Evolutionary conservation across 768 basidiomycete genomes (phyloP).

Genomic region (Macrolepiota dolichaula): DNA sequence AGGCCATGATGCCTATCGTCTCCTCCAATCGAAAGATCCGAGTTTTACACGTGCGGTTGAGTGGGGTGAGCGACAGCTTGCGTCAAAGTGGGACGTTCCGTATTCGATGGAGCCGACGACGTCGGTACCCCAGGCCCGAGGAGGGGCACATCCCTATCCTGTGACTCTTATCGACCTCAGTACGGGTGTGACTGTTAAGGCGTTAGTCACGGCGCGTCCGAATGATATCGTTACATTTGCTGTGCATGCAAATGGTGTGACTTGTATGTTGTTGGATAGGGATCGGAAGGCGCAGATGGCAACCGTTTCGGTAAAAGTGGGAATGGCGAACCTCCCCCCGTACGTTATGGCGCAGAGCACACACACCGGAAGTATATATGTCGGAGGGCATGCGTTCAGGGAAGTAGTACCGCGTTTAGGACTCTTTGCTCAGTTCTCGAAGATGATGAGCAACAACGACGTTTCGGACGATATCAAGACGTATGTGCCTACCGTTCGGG

Average conservation of each 20-base stretch:
- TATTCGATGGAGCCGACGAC: not conserved
- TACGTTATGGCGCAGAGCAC: constrained; percentile 11
- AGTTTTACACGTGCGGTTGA: not conserved
- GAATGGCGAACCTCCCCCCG: constrained; percentile 19
- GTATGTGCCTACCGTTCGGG: not conserved
- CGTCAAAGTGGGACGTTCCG: constrained; percentile 1
- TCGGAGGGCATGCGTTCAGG: not conserved
- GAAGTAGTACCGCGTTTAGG: not conserved
- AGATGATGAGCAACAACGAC: not conserved
- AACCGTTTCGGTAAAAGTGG: constrained; percentile 12
- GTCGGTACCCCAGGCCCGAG: not conserved
- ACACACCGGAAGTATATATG: not conserved
- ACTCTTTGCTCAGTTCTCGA: not conserved
- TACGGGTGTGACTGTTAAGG: constrained; percentile 1
- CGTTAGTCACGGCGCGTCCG: constrained; percentile 3
- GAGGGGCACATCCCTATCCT: not conserved
- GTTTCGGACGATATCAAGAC: not conserved
- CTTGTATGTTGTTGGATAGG: constrained; percentile 18
- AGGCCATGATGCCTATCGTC: not conserved
- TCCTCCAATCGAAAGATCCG: constrained; percentile 12
- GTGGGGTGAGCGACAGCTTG: constrained; percentile 12
- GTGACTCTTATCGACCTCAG: constrained; percentile 9
- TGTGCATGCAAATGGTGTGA: constrained; percentile 16
- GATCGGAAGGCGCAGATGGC: not conserved
- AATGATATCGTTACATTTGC: constrained; percentile 14